Conservation (phyloP, 2,329 filamentous ascomycete species). For the Aspergillus brunneoviolaceus region DNA sequence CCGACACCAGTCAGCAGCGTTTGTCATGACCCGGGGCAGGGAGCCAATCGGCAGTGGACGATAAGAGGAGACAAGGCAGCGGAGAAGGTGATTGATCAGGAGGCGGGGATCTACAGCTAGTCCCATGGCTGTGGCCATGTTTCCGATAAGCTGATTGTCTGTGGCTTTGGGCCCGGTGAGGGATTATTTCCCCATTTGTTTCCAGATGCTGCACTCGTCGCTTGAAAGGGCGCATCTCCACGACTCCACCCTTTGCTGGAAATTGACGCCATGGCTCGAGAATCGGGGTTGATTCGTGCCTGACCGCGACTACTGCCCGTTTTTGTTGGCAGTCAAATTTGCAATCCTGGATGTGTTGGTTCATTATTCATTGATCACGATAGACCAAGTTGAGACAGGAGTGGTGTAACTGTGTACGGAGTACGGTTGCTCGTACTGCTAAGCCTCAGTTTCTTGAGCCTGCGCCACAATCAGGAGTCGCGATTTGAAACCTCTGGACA, state of each 20-base stretch:
- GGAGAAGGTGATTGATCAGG: slow-evolving; percentile 1
- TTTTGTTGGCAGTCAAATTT: not conserved
- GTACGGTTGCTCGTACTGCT: not conserved
- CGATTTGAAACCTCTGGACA: too few relatives aligned
- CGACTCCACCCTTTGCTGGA: not conserved
- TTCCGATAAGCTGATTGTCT: not conserved
- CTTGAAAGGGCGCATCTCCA: not conserved
- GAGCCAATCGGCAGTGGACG: slow-evolving; percentile 27
- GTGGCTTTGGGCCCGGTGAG: not conserved
- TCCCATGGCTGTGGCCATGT: not conserved
- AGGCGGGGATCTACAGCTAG: not conserved
- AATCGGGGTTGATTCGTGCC: not conserved
- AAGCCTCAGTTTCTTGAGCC: not conserved
- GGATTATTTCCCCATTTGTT: not conserved
- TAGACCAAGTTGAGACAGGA: too few relatives aligned
- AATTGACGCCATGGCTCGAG: not conserved
- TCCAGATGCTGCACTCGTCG: not conserved
- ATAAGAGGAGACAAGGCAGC: slow-evolving; percentile 27
- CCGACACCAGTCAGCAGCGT: slow-evolving; percentile 32
- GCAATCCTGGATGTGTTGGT: too few relatives aligned
- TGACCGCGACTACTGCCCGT: not conserved
- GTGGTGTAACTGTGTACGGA: not conserved
- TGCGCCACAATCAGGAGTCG: not conserved
- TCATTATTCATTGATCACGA: too few relatives aligned
- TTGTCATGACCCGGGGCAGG: slow-evolving; percentile 27